Conservation (phyloP, 192 early-diverging fungal species). For the Borealophlyctis nickersoniae region DNA sequence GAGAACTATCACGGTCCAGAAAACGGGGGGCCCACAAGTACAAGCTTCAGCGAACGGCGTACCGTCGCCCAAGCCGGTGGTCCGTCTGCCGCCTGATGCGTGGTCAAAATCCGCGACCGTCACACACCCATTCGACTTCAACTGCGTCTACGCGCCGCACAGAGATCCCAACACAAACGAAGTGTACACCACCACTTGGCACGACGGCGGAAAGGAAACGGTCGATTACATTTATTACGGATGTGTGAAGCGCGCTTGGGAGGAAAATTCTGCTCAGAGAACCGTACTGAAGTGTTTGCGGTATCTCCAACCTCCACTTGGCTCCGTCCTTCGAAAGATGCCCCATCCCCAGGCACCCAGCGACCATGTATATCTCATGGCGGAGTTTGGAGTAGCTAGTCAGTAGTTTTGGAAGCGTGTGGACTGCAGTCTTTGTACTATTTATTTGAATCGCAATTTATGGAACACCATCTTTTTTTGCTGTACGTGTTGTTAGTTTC, state of each 20-base stretch:
- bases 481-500: too few relatives aligned
- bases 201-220: conserved; percentile 15
- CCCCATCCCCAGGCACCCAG: conserved; percentile 17
- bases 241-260: background rate
- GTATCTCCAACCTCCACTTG: conserved; percentile 14
- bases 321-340: background rate
- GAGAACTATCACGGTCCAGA: too few relatives aligned
- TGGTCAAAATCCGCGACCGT: background rate
- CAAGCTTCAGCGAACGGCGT: too few relatives aligned
- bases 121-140: conserved; percentile 18
- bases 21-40: too few relatives aligned
- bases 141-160: conserved; percentile 23
- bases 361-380: conserved; percentile 22
- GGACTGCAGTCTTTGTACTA: too few relatives aligned
- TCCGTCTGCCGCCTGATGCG: background rate
- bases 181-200: conserved; percentile 20
- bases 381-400: conserved; percentile 19
- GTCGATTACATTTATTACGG: conserved; percentile 25
- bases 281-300: conserved; percentile 13
- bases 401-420: too few relatives aligned
- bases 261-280: background rate
- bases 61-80: background rate
- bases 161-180: conserved; percentile 1
- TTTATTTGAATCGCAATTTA: too few relatives aligned
- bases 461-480: too few relatives aligned